Evolutionary conservation across 768 basidiomycete genomes (phyloP).

Genomic region (Boletus pseudopeckii): DNA sequence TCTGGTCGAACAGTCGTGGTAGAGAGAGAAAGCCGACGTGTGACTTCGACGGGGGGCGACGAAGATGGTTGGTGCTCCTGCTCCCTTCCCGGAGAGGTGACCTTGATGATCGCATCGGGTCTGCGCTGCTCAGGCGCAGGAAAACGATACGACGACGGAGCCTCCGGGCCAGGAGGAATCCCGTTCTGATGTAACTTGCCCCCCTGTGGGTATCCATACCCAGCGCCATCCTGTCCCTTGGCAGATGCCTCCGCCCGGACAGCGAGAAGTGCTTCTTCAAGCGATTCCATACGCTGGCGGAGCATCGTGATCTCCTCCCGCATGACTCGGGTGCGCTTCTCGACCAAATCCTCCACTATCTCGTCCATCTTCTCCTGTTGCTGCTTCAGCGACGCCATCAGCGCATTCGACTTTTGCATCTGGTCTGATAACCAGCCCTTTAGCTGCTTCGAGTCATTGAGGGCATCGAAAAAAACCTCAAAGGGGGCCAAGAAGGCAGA

Average conservation of each 20-base stretch:
- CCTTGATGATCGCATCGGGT: constrained; percentile 34
- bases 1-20: constrained; percentile 44
- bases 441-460: constrained; percentile 75
- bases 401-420: constrained; percentile 56
- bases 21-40: constrained; percentile 47
- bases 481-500: constrained; percentile 80
- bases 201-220: constrained; percentile 19
- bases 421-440: constrained; percentile 76
- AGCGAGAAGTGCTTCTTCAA: constrained; percentile 48
- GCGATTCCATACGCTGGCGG: constrained; percentile 61
- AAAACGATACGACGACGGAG: constrained; percentile 45
- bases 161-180: constrained; percentile 25
- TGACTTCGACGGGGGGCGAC: constrained; percentile 45
- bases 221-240: constrained; percentile 12
- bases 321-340: constrained; percentile 56
- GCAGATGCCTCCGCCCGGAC: constrained; percentile 23
- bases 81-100: constrained; percentile 43
- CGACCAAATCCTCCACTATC: constrained; percentile 56
- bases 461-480: constrained; percentile 79
- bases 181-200: constrained; percentile 39
- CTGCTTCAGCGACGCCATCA: constrained; percentile 50
- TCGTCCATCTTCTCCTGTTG: constrained; percentile 64
- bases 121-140: constrained; percentile 38
- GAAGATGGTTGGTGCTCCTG: constrained; percentile 40
- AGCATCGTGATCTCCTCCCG: constrained; percentile 60